phyloP scores from a whole-genome alignment of 208 protist species.

The Leishmania mexicana region DNA sequence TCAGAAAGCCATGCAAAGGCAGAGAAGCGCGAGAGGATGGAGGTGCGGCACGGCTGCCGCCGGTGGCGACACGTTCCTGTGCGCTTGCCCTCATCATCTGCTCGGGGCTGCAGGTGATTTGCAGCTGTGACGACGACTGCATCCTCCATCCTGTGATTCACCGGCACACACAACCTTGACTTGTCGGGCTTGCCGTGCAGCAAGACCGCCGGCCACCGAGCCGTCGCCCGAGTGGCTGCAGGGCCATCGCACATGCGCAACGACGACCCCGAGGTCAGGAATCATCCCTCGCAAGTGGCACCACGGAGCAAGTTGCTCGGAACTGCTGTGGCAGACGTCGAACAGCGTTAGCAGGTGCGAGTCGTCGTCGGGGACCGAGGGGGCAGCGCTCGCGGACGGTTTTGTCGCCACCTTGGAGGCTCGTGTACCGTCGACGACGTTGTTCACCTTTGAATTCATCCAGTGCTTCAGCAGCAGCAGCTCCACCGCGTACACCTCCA shows the following conservation, averaged over 20 bases:
- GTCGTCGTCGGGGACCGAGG: not conserved
- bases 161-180: conserved; percentile 24
- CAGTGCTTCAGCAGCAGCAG: not conserved
- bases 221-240: not conserved
- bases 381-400: not conserved
- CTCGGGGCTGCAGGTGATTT: not conserved
- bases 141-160: conserved; percentile 53
- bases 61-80: not conserved
- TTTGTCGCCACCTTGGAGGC: not conserved
- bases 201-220: not conserved
- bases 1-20: conserved; percentile 13
- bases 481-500: conserved; percentile 37
- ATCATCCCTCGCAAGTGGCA: not conserved
- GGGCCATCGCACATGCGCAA: not conserved
- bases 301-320: not conserved
- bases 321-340: not conserved
- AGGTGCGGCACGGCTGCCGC: conserved; percentile 38
- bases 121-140: conserved; percentile 25
- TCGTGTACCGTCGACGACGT: not conserved
- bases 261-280: not conserved
- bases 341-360: not conserved
- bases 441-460: not conserved
- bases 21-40: conserved; percentile 3
- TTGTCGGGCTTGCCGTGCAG: conserved; percentile 38
- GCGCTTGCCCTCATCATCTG: not conserved